A percentile compares a stretch with the other conserved stretches of the same genome.
Conservation (phyloP, 1,284 basidiomycete genomes). For the Schizophyllum commune region DNA sequence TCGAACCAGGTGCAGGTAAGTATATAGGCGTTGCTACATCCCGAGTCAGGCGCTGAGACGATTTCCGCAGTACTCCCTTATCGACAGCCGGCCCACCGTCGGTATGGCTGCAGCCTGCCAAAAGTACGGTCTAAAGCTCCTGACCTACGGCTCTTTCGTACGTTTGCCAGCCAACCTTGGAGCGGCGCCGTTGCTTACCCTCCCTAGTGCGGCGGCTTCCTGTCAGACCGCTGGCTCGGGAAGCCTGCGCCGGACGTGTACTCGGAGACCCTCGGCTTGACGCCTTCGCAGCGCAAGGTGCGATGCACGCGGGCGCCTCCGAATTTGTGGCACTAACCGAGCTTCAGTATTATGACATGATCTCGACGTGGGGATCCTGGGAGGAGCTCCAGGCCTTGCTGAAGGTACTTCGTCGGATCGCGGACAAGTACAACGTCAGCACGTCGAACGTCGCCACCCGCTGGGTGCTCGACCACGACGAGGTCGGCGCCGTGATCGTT, state of each 20-base stretch:
- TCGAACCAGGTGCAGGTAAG: conserved; percentile 78
- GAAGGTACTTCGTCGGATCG: conserved; percentile 50
- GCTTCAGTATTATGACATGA: conserved; percentile 74
- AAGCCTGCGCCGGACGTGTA: conserved; percentile 66
- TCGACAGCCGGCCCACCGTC: conserved; percentile 69
- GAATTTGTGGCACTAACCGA: conserved; percentile 1
- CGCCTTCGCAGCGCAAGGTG: conserved; percentile 78
- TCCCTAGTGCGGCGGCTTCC: conserved; percentile 70
- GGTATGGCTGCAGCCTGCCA: conserved; percentile 72
- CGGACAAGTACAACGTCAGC: conserved; percentile 59
- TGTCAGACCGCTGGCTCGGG: conserved; percentile 69
- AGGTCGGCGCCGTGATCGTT: conserved; percentile 72
- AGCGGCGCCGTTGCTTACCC: conserved; percentile 7
- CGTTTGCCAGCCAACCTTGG: conserved; percentile 3
- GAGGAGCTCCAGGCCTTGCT: conserved; percentile 64
- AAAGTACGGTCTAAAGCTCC: conserved; percentile 62
- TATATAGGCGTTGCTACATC: conserved; percentile 4
- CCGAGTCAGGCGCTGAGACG: conserved; percentile 1
- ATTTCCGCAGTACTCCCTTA: conserved; percentile 63
- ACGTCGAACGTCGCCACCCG: conserved; percentile 73
- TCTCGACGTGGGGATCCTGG: conserved; percentile 75
- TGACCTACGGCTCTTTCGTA: conserved; percentile 57
- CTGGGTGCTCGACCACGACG: conserved; percentile 74
- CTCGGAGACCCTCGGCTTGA: conserved; percentile 37
- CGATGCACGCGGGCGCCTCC: conserved; percentile 8